These are phyloP conservation scores for Solanum acaule DNA, from an alignment of 257 asterid species.

Conservation along the genomic window DNA sequence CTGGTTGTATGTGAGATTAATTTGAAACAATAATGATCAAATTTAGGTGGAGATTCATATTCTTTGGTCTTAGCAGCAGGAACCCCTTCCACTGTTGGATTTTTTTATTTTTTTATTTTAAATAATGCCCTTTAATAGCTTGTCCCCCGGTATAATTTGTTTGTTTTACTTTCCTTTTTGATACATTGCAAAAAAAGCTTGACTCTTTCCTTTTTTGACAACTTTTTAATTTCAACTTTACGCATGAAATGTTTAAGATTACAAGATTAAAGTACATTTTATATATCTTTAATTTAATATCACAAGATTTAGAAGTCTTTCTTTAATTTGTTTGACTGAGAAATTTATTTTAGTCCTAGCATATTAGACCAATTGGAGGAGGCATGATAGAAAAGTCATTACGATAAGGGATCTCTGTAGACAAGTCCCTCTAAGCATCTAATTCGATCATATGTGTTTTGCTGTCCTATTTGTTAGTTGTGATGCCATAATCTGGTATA, in stretches of 20 bases:
- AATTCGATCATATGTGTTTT: not conserved
- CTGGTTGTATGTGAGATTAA: not conserved
- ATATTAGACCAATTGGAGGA: not conserved
- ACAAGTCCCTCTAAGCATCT: not conserved
- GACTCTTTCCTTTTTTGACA: not conserved
- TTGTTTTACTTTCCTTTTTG: not conserved
- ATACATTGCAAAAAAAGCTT: not conserved
- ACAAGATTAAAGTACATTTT: too few species aligned
- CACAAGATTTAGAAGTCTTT: not conserved
- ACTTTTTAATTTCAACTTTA: not conserved
- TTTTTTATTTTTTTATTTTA: not conserved
- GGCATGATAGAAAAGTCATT: not conserved
- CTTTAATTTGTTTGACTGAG: not conserved
- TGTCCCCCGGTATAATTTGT: not conserved
- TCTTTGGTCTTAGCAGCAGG: not conserved
- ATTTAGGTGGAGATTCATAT: not conserved
- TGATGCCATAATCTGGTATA: not conserved
- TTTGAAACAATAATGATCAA: not conserved
- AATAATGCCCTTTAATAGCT: not conserved
- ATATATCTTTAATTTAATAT: not conserved
- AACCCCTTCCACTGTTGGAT: not conserved
- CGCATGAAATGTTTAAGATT: not conserved
- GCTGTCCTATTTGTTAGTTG: not conserved
- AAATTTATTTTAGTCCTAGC: not conserved
- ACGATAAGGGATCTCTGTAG: not conserved